Conservation (phyloP, 1,284 basidiomycete species). For the Anthracocystis setariae region DNA sequence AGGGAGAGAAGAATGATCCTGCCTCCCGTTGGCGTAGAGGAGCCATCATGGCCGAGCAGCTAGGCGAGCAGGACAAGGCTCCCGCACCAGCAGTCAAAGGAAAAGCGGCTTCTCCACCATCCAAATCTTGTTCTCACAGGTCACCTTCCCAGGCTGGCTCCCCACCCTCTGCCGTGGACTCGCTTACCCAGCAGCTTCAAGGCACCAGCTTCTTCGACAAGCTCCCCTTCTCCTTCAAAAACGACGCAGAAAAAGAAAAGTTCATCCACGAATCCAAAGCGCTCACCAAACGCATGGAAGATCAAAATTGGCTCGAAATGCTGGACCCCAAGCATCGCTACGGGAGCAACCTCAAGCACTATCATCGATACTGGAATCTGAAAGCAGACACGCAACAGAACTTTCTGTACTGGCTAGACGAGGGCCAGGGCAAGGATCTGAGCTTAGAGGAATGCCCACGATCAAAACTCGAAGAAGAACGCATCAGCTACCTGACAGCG, state of each 20-base stretch:
- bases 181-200: slow-evolving; percentile 28
- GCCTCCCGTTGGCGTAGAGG: slow-evolving; percentile 33
- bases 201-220: slow-evolving; percentile 41
- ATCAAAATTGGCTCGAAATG: slow-evolving; percentile 54
- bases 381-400: slow-evolving; percentile 48
- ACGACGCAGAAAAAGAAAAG: slow-evolving; percentile 29
- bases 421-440: slow-evolving; percentile 75
- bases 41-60: slow-evolving; percentile 34
- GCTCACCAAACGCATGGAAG: slow-evolving; percentile 46
- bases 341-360: slow-evolving; percentile 56
- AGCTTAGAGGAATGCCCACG: slow-evolving; percentile 76
- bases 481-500: slow-evolving; percentile 63
- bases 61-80: slow-evolving; percentile 28
- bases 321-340: slow-evolving; percentile 52
- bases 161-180: slow-evolving; percentile 15
- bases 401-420: slow-evolving; percentile 74
- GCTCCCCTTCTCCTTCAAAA: slow-evolving; percentile 39
- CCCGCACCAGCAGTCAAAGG: slow-evolving; percentile 35
- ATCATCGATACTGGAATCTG: slow-evolving; percentile 45
- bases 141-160: not conserved
- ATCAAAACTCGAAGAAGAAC: slow-evolving; percentile 76
- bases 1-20: slow-evolving; percentile 38
- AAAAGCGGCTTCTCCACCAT: slow-evolving; percentile 9
- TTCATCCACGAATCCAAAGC: slow-evolving; percentile 35
- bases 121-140: not conserved